Evolutionary conservation across 2,329 filamentous ascomycete genomes (phyloP).

Genomic region (Neonectria sp.): DNA sequence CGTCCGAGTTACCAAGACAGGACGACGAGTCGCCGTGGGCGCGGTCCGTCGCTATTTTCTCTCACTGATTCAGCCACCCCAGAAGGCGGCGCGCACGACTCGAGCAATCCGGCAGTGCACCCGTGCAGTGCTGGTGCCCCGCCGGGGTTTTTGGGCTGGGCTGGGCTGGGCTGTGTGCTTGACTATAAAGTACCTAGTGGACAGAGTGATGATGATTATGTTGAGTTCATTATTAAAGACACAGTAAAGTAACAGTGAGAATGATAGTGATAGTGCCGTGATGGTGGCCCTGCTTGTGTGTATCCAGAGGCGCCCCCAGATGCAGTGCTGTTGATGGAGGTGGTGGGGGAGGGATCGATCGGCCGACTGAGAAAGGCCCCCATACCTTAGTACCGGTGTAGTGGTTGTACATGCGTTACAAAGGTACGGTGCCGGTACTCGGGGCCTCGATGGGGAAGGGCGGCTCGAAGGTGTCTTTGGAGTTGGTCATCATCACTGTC

Average conservation of each 20-base stretch:
- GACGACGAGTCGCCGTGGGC: constrained; percentile 33
- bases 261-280: neutral
- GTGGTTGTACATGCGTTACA: constrained; percentile 14
- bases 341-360: constrained; percentile 44
- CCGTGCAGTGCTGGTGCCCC: constrained; percentile 17
- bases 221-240: neutral
- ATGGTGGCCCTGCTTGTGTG: constrained; percentile 9
- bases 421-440: neutral
- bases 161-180: constrained; percentile 10
- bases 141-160: constrained; percentile 28
- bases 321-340: constrained; percentile 23
- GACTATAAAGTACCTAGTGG: neutral
- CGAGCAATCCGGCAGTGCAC: constrained; percentile 38
- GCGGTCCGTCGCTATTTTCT: constrained; percentile 33
- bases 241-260: neutral
- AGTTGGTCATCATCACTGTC: neutral
- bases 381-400: constrained; percentile 23
- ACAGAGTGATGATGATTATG: neutral
- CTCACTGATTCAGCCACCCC: constrained; percentile 46
- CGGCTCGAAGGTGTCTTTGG: neutral
- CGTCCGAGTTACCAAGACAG: neutral
- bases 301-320: neutral
- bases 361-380: constrained; percentile 38
- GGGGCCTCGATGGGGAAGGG: neutral
- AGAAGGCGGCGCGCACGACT: constrained; percentile 37